A percentile compares a stretch with the other conserved stretches of the same genome.
Conservation (phyloP, 179 eudicot species). For the Silene coronaria region DNA sequence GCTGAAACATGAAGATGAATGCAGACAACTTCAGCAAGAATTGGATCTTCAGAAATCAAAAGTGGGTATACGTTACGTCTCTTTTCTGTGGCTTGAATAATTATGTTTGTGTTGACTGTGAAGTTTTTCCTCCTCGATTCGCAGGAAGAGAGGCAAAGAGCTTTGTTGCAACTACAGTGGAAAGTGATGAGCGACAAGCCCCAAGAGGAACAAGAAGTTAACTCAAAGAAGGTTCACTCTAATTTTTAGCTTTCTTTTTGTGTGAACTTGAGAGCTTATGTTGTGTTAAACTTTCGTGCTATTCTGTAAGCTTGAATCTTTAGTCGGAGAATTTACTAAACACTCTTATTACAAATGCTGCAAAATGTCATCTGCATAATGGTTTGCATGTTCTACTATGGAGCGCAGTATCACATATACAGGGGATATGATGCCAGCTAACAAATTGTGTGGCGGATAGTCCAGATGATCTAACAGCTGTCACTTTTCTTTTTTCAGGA, state of each 20-base stretch:
- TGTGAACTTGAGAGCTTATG: not conserved
- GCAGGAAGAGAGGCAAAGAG: slow-evolving; percentile 95
- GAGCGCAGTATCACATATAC: not conserved
- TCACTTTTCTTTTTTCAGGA: slow-evolving; percentile 35
- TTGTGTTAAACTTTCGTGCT: not conserved
- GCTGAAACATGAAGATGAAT: slow-evolving; percentile 69
- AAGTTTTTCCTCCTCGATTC: slow-evolving; percentile 16
- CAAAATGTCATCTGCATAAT: not conserved
- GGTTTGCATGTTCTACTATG: not conserved
- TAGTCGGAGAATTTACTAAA: not conserved
- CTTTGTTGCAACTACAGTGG: slow-evolving; percentile 86
- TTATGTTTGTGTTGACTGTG: slow-evolving; percentile 17
- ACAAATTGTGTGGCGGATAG: not conserved
- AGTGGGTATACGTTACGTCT: slow-evolving; percentile 30
- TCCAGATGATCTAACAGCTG: not conserved
- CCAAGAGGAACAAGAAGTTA: slow-evolving; percentile 88
- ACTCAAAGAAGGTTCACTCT: slow-evolving; percentile 60
- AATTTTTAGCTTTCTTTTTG: not conserved
- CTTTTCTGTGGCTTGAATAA: slow-evolving; percentile 7
- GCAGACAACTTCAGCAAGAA: slow-evolving; percentile 77
- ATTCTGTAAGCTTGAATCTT: not conserved
- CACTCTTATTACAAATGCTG: not conserved
- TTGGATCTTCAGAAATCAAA: slow-evolving; percentile 76
- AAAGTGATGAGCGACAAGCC: slow-evolving; percentile 87
- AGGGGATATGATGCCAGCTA: slow-evolving; percentile 4